These are phyloP conservation scores for Anacardium occidentale DNA, from an alignment of 345 rosid genomes.

Conservation along the genomic window DNA sequence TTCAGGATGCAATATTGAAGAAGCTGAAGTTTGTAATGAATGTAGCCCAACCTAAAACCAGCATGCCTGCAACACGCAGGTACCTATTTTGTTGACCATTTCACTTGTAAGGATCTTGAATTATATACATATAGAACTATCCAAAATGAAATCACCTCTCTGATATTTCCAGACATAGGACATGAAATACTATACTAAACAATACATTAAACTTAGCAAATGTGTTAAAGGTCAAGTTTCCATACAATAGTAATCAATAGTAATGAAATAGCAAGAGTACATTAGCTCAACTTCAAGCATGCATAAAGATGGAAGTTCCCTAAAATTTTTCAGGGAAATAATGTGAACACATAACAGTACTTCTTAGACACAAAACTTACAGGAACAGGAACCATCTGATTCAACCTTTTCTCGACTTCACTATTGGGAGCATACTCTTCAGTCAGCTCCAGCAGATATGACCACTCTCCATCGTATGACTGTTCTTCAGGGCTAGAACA, in stretches of 20 bases:
- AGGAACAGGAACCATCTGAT: conserved; percentile 67
- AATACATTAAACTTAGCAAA: neutral
- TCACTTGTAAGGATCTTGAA: neutral
- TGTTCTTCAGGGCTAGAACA: conserved; percentile 51
- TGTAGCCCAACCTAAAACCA: neutral
- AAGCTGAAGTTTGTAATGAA: conserved; percentile 1
- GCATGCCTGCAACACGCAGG: neutral
- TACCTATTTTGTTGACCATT: neutral
- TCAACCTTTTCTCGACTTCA: conserved; percentile 60
- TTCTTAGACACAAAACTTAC: conserved; percentile 41
- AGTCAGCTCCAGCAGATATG: conserved; percentile 36
- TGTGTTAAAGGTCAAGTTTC: neutral
- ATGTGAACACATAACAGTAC: conserved; percentile 2
- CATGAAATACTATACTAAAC: neutral
- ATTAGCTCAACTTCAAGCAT: neutral
- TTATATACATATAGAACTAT: neutral
- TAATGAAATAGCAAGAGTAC: neutral
- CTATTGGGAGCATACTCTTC: conserved; percentile 49
- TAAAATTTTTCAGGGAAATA: neutral
- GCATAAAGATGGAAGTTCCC: neutral
- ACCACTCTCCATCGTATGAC: conserved; percentile 38
- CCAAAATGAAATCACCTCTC: neutral
- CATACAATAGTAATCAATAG: neutral
- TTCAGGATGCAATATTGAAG: conserved; percentile 8
- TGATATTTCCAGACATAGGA: neutral